Base-by-base conservation (phyloP, 768 basidiomycete species). In the Xanthoconium stramineum region DNA sequence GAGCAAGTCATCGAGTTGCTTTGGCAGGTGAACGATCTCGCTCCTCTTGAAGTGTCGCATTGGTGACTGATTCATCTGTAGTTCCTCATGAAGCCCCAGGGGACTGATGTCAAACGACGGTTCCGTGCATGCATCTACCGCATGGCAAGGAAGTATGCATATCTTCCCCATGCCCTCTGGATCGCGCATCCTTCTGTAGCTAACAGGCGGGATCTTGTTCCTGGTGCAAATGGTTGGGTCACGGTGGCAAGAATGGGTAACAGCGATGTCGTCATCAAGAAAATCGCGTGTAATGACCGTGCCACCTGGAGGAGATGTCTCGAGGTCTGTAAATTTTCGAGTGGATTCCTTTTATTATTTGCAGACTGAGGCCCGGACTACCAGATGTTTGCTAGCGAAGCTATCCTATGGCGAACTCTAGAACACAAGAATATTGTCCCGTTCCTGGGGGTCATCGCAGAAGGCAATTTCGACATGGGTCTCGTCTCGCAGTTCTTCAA, bases 101-200 rank as follows among this genome's bases (percentile, higher is more conserved):
- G 54, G 5, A 14, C 0, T 6, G 45, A 56, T 5, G 45, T 60
- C 5, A 9, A 1, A 17, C 55, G 38, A 50, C 69, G 55, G 20
- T 55, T 68, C 33, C 61, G 50, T 42, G 57, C 64, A 36, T 51
- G 47, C 35, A 60, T 69, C 35, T 65, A 69, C 15, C 68, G 70
- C 35, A 57, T 72, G 60, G 57, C 70, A 30, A 68, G 68, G 45
- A 70, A 70, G 39, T 70, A 57, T 5, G 60, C 57, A 17, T 57
- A 69, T 44, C 49, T 70, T 13, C 70, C 66, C 14, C 35, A 2
- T 45, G 54, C 2, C n/a, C n/a, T 68, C n/a, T 48, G 12, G 19
- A 69, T 68, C 19, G 30, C 11, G 42, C 29, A 6, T 29, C 10
- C 44, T 13, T 55, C 47, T 15, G 44, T 56, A 24, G 47, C 48